These are phyloP conservation scores for Kernera saxatilis DNA, from an alignment of 345 rosid species.

Conservation along the genomic window DNA sequence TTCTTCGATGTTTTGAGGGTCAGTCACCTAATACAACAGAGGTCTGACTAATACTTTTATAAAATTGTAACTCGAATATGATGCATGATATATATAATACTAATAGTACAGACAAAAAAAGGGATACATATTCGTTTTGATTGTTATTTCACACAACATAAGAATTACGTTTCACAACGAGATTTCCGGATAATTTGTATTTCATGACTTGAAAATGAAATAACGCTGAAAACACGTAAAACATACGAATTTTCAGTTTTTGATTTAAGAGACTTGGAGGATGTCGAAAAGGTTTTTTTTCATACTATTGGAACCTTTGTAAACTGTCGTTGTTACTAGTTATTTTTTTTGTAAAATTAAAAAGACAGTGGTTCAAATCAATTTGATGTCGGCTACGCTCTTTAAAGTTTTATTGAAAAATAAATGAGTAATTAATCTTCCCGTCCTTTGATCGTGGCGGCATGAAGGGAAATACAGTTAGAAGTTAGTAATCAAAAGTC, in stretches of 20 bases:
- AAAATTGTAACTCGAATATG: background rate
- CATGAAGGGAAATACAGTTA: slow-evolving; percentile 25
- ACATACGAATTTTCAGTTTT: too few species aligned
- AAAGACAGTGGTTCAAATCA: background rate
- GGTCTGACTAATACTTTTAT: background rate
- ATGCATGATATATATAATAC: background rate
- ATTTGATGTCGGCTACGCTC: background rate
- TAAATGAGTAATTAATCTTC: background rate
- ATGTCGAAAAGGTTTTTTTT: background rate
- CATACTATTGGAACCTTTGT: background rate
- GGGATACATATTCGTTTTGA: background rate
- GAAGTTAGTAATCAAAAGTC: slow-evolving; percentile 29
- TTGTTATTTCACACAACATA: background rate
- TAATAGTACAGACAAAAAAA: background rate
- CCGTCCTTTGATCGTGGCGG: slow-evolving; percentile 32
- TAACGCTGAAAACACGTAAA: background rate
- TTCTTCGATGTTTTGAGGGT: too few species aligned
- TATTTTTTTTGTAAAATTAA: too few species aligned
- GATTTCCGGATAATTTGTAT: background rate
- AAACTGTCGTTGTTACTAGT: background rate
- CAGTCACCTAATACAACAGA: too few species aligned
- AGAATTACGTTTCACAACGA: background rate
- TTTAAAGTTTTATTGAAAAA: background rate
- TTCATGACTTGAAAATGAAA: background rate
- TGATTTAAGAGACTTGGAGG: background rate